These are phyloP conservation scores for Penicillium sp. DNA, from an alignment of 2,329 filamentous ascomycete genomes.

Conservation along the genomic window DNA sequence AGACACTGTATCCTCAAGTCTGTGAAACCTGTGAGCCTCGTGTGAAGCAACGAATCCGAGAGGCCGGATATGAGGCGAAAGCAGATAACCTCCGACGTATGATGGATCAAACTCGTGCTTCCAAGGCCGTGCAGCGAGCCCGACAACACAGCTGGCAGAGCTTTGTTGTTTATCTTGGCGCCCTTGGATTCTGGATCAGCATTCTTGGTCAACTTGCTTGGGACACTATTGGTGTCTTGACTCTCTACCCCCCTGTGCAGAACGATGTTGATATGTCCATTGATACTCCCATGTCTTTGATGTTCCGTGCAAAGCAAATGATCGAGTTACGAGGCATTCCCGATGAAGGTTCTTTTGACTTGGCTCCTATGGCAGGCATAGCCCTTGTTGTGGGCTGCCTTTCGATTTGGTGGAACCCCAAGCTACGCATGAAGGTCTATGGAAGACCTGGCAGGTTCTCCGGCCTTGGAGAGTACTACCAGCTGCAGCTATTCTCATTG, in stretches of 20 bases:
- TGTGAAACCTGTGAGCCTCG: conserved; percentile 76
- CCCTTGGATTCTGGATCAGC: conserved; percentile 45
- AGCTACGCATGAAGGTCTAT: conserved; percentile 45
- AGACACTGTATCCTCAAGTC: conserved; percentile 83
- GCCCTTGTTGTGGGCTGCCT: conserved; percentile 45
- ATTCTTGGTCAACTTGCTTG: conserved; percentile 45
- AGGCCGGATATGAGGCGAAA: conserved; percentile 77
- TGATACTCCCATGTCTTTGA: conserved; percentile 10
- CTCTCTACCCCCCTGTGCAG: conserved; percentile 16
- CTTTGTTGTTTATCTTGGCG: conserved; percentile 44
- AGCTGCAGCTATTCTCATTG: conserved; percentile 48
- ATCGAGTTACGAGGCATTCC: conserved; percentile 22
- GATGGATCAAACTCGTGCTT: conserved; percentile 62
- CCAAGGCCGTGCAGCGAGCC: conserved; percentile 32
- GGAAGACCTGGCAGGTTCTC: conserved; percentile 42
- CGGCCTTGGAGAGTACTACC: conserved; percentile 48
- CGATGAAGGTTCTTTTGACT: conserved; percentile 28
- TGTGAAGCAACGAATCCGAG: conserved; percentile 68
- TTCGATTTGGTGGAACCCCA: conserved; percentile 53
- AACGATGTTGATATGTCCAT: conserved; percentile 15
- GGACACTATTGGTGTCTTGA: conserved; percentile 39
- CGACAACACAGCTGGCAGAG: conserved; percentile 46
- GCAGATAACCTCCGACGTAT: conserved; percentile 76
- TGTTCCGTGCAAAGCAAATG: conserved; percentile 23
- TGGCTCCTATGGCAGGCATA: conserved; percentile 37